These are phyloP conservation scores for Boletus smithii DNA, from an alignment of 1,284 basidiomycete species.

Conservation along the genomic window DNA sequence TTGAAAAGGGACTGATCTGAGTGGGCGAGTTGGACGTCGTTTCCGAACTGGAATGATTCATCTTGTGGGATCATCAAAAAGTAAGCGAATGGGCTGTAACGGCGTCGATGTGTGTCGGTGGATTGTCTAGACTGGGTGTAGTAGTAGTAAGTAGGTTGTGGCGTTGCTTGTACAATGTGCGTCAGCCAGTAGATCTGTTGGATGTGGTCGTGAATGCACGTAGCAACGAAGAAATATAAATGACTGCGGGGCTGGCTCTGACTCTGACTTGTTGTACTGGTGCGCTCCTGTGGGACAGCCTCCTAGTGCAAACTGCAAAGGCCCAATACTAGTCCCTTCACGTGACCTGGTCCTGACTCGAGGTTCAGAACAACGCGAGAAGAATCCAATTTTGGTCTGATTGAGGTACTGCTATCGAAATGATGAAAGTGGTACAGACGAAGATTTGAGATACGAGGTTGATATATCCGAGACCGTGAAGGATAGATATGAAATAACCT, in stretches of 20 bases:
- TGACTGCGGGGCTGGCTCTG: too few relatives aligned
- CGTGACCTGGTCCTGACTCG: too few relatives aligned
- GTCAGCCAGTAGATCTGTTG: neutral
- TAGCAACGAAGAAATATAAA: too few relatives aligned
- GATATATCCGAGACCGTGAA: too few relatives aligned
- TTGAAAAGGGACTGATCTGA: conserved; percentile 30
- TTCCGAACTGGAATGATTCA: conserved; percentile 10
- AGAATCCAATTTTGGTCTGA: too few relatives aligned
- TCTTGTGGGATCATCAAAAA: conserved; percentile 4
- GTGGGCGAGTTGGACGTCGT: conserved; percentile 24
- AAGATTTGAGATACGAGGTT: neutral
- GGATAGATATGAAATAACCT: neutral
- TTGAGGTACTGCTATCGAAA: too few relatives aligned
- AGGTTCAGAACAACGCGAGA: too few relatives aligned
- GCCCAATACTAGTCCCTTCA: too few relatives aligned
- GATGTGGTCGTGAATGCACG: neutral
- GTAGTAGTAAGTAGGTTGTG: neutral
- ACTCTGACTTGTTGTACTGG: too few relatives aligned
- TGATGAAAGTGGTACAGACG: too few relatives aligned
- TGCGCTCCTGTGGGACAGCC: too few relatives aligned
- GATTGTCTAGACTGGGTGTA: neutral
- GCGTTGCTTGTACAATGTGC: neutral
- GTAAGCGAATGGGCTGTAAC: neutral
- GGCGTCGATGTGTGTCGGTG: neutral
- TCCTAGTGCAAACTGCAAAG: too few relatives aligned